Conservation (phyloP, 2,329 filamentous ascomycete genomes). For the Botrytis aclada region DNA sequence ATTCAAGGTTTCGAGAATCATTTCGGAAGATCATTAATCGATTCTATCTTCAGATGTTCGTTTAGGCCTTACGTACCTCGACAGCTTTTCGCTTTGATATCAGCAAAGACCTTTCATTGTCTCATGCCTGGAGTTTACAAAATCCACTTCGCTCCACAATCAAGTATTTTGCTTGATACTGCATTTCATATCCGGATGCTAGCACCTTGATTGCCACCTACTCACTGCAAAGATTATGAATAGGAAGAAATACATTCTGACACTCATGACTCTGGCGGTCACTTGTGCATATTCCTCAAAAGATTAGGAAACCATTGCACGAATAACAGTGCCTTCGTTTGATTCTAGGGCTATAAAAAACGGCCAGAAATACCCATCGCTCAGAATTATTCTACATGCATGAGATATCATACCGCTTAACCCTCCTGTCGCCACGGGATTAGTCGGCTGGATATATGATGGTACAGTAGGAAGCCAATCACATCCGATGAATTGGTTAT, state of each 20-base stretch:
- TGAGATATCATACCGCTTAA: too few relatives aligned
- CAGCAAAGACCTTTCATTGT: not conserved
- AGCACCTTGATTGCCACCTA: not conserved
- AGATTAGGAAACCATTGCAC: not conserved
- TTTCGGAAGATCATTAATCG: not conserved
- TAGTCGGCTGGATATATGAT: not conserved
- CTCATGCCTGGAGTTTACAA: not conserved
- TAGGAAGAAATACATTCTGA: not conserved
- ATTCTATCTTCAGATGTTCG: not conserved
- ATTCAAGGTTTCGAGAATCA: not conserved
- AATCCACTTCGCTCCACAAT: not conserved
- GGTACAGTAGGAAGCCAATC: not conserved
- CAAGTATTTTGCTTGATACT: not conserved
- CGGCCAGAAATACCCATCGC: not conserved
- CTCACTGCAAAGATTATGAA: not conserved
- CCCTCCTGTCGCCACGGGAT: not conserved
- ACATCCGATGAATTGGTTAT: not conserved
- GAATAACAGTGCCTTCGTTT: not conserved
- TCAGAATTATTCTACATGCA: not conserved
- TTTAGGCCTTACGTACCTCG: not conserved
- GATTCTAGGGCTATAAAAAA: not conserved
- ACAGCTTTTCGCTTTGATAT: not conserved
- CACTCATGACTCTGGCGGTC: not conserved
- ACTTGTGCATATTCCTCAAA: not conserved
- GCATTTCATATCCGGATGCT: not conserved